These are phyloP conservation scores for Bauhinia variegata DNA, from an alignment of 306 rosid genomes.

Conservation along the genomic window DNA sequence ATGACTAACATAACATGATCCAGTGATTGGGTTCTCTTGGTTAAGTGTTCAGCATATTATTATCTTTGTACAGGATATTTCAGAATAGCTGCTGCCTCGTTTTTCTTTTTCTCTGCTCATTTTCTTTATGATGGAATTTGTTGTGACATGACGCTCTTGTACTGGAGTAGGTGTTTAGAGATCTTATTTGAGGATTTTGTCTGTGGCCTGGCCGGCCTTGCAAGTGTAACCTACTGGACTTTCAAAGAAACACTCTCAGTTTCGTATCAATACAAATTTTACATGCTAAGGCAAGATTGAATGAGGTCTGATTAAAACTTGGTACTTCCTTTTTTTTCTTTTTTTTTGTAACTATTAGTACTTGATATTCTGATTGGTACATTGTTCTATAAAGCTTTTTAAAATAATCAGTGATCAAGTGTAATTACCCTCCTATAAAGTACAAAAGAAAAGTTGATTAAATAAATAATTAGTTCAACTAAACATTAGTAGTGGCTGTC, in stretches of 20 bases:
- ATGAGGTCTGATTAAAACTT: too few relatives aligned
- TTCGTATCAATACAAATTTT: constrained; percentile 38
- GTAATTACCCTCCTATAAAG: too few relatives aligned
- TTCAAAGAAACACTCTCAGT: constrained; percentile 33
- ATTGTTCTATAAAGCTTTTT: too few relatives aligned
- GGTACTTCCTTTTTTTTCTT: too few relatives aligned
- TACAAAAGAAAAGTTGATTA: too few relatives aligned
- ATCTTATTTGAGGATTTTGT: constrained; percentile 41
- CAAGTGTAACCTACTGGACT: constrained; percentile 76
- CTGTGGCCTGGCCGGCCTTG: constrained; percentile 44
- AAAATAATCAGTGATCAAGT: too few relatives aligned
- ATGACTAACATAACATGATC: constrained; percentile 64
- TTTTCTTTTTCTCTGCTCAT: constrained; percentile 13
- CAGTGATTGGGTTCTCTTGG: constrained; percentile 50
- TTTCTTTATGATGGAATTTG: constrained; percentile 43
- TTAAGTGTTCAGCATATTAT: constrained; percentile 48
- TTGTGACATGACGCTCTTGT: constrained; percentile 52
- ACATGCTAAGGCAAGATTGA: neutral
- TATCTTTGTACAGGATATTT: constrained; percentile 78
- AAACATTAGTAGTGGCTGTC: too few relatives aligned
- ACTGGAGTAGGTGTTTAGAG: constrained; percentile 54
- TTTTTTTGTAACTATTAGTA: too few relatives aligned
- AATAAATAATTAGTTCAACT: too few relatives aligned
- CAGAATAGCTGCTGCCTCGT: constrained; percentile 44
- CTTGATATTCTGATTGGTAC: too few relatives aligned